phyloP scores from a whole-genome alignment of 2,329 filamentous ascomycete species.

The Stenocarpella maydis region DNA sequence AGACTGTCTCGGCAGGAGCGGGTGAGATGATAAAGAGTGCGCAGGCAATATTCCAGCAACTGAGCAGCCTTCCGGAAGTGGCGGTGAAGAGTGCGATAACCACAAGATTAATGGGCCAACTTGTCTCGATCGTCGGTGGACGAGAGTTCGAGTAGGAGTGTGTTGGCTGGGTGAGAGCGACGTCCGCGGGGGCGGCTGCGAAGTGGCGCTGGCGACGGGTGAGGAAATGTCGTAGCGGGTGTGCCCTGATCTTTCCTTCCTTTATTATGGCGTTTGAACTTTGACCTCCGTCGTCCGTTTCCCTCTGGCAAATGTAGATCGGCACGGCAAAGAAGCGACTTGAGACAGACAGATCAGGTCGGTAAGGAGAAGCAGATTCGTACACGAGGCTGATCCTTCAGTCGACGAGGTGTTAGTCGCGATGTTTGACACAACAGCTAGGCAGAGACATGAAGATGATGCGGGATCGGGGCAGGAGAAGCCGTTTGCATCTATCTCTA shows the following conservation, averaged over 20 bases:
- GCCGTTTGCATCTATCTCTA: conserved; percentile 21
- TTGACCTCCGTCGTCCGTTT: neutral
- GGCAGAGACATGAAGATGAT: conserved; percentile 3
- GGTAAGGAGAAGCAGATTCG: neutral
- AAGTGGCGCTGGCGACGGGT: neutral
- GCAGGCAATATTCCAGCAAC: conserved; percentile 46
- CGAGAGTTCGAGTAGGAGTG: conserved; percentile 30
- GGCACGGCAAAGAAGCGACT: neutral
- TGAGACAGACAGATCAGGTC: neutral
- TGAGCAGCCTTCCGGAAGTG: conserved; percentile 32
- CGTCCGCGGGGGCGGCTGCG: neutral
- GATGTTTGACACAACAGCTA: conserved; percentile 3
- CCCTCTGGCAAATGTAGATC: neutral
- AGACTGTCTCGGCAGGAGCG: conserved; percentile 22
- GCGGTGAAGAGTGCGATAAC: neutral
- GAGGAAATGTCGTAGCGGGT: neutral
- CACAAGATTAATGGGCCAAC: neutral
- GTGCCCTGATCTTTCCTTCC: conserved; percentile 19
- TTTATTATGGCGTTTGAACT: neutral
- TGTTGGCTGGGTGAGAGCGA: neutral
- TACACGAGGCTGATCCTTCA: conserved; percentile 8
- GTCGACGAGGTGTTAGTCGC: conserved; percentile 3
- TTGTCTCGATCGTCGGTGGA: conserved; percentile 34
- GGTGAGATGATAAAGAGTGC: conserved; percentile 36
- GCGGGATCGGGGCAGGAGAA: neutral